Base-by-base conservation (phyloP, 768 basidiomycete genomes). In the Amylocystis lapponica region DNA sequence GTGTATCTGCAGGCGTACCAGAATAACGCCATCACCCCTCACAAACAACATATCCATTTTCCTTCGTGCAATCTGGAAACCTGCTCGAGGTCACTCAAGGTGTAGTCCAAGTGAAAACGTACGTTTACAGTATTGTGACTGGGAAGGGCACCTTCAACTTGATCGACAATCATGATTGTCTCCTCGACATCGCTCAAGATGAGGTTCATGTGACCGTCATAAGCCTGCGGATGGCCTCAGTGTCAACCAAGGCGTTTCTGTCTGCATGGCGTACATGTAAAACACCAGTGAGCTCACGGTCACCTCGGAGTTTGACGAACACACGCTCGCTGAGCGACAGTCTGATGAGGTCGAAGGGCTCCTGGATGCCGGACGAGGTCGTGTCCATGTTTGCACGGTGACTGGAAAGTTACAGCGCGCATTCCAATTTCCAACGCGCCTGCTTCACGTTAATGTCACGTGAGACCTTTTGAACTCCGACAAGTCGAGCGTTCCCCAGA, bases 151-250 rank as follows among this genome's bases (percentile, higher is more conserved):
- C 75, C 76, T 27, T 94, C 92, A n/a, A 75, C 68, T 2, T 75
- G 67, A 51, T 97, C 93, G n/a, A 97, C 91, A 49, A 96, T 74
- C 79, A 94, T 87, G 49, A 98, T 91, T 2, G 86, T 93, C 69
- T 99, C 96, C 61, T 97, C 95, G 13, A 97, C 96, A 59, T 97
- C 90, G 56, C 90, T 93, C 55, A 99, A 74, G 50, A 99, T 96
- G 55, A 99, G 74, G 64, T 99, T 98, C 96, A 98, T 98, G 65
- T 98, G 96, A n/a, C 94, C 96, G 68, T 99, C 96, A 58, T 98
- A 98, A 17, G 96, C 96, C 96, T 99, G 57, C 41, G n/a, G n/a
- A n/a, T n/a, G n/a, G n/a, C n/a, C n/a, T n/a, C n/a, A n/a, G n/a
- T n/a, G n/a, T 33, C 21, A 41, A 47, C 39, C 49, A 14, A 23